Conservation (phyloP, 805 yeast species). For the Saccharomyces eubayanus region DNA sequence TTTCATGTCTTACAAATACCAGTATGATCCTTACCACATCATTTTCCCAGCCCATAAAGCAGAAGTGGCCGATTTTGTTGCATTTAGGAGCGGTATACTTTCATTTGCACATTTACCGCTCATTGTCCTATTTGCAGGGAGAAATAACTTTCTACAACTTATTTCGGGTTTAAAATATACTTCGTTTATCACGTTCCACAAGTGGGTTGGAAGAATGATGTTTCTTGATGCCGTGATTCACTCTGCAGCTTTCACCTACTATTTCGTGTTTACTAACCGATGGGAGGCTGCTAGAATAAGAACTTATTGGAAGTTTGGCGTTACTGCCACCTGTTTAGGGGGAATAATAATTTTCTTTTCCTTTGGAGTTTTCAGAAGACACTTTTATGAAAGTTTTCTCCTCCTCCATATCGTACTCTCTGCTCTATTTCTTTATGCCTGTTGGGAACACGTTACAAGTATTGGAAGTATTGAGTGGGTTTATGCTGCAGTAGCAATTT, state of each 20-base stretch:
- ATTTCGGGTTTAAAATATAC: slow-evolving; percentile 57
- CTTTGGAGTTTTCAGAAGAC: slow-evolving; percentile 28
- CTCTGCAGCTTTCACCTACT: slow-evolving; percentile 32
- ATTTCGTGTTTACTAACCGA: slow-evolving; percentile 22
- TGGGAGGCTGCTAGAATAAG: slow-evolving; percentile 4
- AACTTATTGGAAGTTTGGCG: slow-evolving; percentile 37
- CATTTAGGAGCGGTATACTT: slow-evolving; percentile 42
- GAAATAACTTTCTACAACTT: slow-evolving; percentile 58
- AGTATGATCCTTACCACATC: slow-evolving; percentile 12
- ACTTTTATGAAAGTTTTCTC: slow-evolving; percentile 40
- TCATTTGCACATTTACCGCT: slow-evolving; percentile 44
- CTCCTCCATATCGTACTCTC: slow-evolving; percentile 37
- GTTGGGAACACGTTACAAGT: slow-evolving; percentile 41
- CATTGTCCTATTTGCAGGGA: slow-evolving; percentile 54
- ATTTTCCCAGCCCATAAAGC: slow-evolving; percentile 7
- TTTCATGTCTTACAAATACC: slow-evolving; percentile 8
- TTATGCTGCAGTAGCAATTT: slow-evolving; percentile 31
- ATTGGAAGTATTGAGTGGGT: slow-evolving; percentile 38
- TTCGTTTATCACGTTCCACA: slow-evolving; percentile 59
- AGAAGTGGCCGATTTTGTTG: slow-evolving; percentile 27
- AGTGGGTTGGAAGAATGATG: slow-evolving; percentile 40
- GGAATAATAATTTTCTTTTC: slow-evolving; percentile 29
- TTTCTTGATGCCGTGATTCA: slow-evolving; percentile 34
- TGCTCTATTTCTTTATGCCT: slow-evolving; percentile 35
- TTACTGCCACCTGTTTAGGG: slow-evolving; percentile 28